Evolutionary conservation across 2,329 filamentous ascomycete species (phyloP).

Genomic region (Penicillium sp.): DNA sequence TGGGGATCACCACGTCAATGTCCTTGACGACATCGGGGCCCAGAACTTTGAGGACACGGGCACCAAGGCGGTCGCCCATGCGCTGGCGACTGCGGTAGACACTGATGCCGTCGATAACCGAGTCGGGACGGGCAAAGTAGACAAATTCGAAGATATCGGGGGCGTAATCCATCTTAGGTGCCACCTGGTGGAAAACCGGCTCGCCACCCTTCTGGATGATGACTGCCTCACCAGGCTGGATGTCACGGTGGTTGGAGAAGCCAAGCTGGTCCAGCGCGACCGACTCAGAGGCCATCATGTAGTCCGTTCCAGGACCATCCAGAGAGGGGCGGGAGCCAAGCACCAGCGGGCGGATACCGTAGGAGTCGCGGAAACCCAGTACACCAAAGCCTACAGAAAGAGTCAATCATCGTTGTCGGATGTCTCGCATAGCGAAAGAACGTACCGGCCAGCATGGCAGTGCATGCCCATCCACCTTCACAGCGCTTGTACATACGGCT

Average conservation of each 20-base stretch:
- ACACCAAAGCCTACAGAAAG: conserved; percentile 62
- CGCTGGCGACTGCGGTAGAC: conserved; percentile 78
- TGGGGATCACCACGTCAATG: conserved; percentile 76
- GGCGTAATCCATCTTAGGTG: conserved; percentile 63
- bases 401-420: conserved; percentile 17
- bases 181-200: conserved; percentile 72
- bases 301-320: conserved; percentile 65
- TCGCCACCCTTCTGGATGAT: conserved; percentile 73
- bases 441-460: conserved; percentile 70
- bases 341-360: conserved; percentile 78
- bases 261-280: conserved; percentile 78
- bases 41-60: conserved; percentile 64
- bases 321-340: conserved; percentile 68
- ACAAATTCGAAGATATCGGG: conserved; percentile 86
- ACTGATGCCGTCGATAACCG: conserved; percentile 79
- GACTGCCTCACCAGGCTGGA: conserved; percentile 77
- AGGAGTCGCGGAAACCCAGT: conserved; percentile 71
- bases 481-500: conserved; percentile 68
- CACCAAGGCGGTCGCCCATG: conserved; percentile 78
- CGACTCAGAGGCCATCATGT: conserved; percentile 87
- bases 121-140: conserved; percentile 81
- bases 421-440: neutral
- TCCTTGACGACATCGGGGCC: conserved; percentile 65
- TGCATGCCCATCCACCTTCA: conserved; percentile 73
- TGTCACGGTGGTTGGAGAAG: conserved; percentile 70